Percentiles rank a stretch among this genome's conserved stretches.
Conservation (phyloP, 2,329 filamentous ascomycete species). For the Fusarium torulosum region DNA sequence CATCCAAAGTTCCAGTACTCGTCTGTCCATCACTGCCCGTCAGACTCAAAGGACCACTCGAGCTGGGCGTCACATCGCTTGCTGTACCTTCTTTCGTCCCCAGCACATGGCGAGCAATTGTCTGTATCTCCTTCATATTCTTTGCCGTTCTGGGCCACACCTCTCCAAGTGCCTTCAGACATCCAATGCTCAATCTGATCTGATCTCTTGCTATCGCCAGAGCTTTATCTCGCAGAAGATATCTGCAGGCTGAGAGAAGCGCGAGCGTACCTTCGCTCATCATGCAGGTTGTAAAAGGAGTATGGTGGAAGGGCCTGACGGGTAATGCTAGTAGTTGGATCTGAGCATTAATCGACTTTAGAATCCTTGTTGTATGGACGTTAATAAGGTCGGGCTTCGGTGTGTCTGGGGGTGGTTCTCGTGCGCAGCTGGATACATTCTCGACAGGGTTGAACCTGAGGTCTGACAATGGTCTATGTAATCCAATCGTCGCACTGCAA, state of each 20-base stretch:
- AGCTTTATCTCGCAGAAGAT: constrained; percentile 13
- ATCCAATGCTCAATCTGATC: constrained; percentile 34
- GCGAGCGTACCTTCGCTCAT: constrained; percentile 37
- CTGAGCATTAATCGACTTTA: constrained; percentile 33
- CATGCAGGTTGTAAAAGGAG: constrained; percentile 37
- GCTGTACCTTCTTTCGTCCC: not conserved
- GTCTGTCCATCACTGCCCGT: not conserved
- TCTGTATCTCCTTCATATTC: constrained; percentile 38
- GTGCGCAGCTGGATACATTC: constrained; percentile 27
- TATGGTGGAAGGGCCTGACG: constrained; percentile 23
- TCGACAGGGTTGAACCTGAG: constrained; percentile 34
- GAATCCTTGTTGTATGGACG: constrained; percentile 29
- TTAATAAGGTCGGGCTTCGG: constrained; percentile 29
- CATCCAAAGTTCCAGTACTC: not conserved
- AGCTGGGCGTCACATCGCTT: not conserved
- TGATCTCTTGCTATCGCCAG: constrained; percentile 32
- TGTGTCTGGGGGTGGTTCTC: constrained; percentile 21
- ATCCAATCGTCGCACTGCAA: constrained; percentile 28
- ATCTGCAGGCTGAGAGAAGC: constrained; percentile 28
- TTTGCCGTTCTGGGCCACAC: constrained; percentile 34
- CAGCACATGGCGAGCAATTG: constrained; percentile 37
- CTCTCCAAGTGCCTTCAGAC: constrained; percentile 18
- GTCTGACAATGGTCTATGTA: constrained; percentile 35
- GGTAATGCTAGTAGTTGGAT: constrained; percentile 30
- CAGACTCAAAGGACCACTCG: constrained; percentile 9